Percentiles rank a stretch among this genome's conserved stretches.
Conservation (phyloP, 2,329 filamentous ascomycete species). For the Periconia macrospinosa region DNA sequence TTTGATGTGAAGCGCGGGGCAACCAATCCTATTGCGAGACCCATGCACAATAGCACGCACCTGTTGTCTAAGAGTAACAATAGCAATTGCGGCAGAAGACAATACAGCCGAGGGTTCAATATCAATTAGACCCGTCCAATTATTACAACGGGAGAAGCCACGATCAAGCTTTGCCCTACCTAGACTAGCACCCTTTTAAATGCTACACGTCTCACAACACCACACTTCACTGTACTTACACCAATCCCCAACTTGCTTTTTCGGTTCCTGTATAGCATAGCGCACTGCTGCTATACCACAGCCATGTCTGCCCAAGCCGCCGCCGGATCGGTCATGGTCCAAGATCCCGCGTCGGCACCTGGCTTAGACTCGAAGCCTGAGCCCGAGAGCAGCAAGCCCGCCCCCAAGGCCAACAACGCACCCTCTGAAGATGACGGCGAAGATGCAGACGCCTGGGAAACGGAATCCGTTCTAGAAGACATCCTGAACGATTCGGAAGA, state of each 20-base stretch:
- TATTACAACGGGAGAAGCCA: neutral
- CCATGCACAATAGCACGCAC: neutral
- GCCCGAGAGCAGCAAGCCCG: slow-evolving; percentile 13
- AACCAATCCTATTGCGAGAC: neutral
- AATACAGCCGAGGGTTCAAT: neutral
- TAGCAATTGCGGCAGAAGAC: neutral
- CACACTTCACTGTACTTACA: neutral
- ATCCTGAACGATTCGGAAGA: slow-evolving; percentile 34
- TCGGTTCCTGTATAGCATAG: neutral
- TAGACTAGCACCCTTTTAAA: neutral
- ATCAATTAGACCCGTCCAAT: neutral
- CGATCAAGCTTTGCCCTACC: neutral
- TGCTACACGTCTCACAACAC: slow-evolving; percentile 8
- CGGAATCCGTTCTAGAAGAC: slow-evolving; percentile 37
- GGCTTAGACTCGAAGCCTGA: slow-evolving; percentile 19
- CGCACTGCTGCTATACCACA: slow-evolving; percentile 12
- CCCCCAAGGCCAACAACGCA: slow-evolving; percentile 14
- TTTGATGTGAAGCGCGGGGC: no score
- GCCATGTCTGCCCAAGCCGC: slow-evolving; percentile 30
- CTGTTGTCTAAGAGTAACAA: neutral
- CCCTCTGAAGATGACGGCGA: slow-evolving; percentile 12
- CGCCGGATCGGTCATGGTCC: slow-evolving; percentile 30
- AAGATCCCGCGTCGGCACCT: slow-evolving; percentile 23
- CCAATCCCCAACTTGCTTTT: neutral
- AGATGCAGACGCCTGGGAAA: slow-evolving; percentile 28